These are phyloP conservation scores for Astathelohania contejeani DNA, from an alignment of 371 early-diverging fungal species.

Conservation along the genomic window DNA sequence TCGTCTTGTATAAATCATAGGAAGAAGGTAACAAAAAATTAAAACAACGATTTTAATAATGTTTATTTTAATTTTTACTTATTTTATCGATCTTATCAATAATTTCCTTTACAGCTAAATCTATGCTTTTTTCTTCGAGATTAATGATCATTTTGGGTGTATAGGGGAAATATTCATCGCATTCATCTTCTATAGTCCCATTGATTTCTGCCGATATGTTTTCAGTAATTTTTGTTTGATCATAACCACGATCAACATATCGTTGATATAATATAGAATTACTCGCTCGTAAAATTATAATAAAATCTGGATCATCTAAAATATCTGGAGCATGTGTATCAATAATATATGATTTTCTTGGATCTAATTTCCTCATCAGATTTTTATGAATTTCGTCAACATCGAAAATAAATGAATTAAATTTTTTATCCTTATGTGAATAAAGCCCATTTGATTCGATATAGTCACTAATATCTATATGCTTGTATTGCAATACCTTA, in stretches of 20 bases:
- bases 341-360: constrained; percentile 10
- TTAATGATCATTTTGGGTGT: no score
- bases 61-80: no score
- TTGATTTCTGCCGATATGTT: constrained; percentile 31
- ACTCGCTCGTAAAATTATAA: constrained; percentile 18
- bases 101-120: no score
- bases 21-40: no score
- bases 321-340: constrained; percentile 32
- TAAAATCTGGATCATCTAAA: constrained; percentile 6
- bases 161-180: constrained; percentile 8
- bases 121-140: no score
- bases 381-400: constrained; percentile 8
- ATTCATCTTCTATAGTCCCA: constrained; percentile 29
- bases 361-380: constrained; percentile 10
- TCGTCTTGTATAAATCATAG: no score
- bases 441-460: constrained; percentile 19
- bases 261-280: constrained; percentile 5
- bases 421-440: constrained; percentile 3
- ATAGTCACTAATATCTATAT: constrained; percentile 14
- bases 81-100: no score
- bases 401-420: constrained; percentile 22
- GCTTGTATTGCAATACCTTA: neutral
- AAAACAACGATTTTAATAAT: no score
- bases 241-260: constrained; percentile 24
- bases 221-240: constrained; percentile 14